Evolutionary conservation across 345 rosid genomes (phyloP), one percentile per base, ranked within the genome.

Genomic region (Linum trigynum): DNA sequence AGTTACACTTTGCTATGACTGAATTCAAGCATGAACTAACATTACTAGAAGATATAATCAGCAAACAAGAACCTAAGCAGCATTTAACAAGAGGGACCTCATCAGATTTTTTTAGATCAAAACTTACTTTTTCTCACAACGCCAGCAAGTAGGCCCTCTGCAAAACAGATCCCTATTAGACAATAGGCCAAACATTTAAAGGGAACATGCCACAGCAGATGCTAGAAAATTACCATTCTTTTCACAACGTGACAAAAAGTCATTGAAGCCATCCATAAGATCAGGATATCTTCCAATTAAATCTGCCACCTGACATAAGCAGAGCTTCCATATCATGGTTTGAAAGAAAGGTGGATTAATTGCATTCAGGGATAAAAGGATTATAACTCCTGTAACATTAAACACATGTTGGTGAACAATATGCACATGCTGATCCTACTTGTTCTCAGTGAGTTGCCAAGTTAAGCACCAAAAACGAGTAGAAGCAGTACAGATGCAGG

Each of bases 91-190:
- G 11, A 7, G 11, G 53, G 8, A 3, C 53, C 53, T 48, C 14
- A 48, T 48, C 60, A 68, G 10, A 68, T 55, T 43, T 55, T 42
- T 50, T 10, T 16, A 14, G 63, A 70, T 51, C 41, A 48, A 53
- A 37, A 83, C 98, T 80, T 86, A 92, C 96, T 92, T 80, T 87
- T 85, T 68, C 91, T 83, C 68, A 89, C 79, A 69, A 92, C 79
- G 66, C 82, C 88, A 59, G 94, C 91, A 61, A 92, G 95, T 53
- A 92, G 76, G 66, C 92, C 95, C 70, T 85, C 98, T 89, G 91
- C 82, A 79, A 53, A 71, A 68, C 70, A 71, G 59, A 75, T 37
- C 65, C 57, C 38, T 55, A 60, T 78, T 72, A 72, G 71, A 48
- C 9, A 67, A 41, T 23, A 37, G 62, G 64, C 45, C 57, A 50